Evolutionary conservation across 2,329 filamentous ascomycete genomes (phyloP).

Genomic region (Ceratocystis diversiconidia): DNA sequence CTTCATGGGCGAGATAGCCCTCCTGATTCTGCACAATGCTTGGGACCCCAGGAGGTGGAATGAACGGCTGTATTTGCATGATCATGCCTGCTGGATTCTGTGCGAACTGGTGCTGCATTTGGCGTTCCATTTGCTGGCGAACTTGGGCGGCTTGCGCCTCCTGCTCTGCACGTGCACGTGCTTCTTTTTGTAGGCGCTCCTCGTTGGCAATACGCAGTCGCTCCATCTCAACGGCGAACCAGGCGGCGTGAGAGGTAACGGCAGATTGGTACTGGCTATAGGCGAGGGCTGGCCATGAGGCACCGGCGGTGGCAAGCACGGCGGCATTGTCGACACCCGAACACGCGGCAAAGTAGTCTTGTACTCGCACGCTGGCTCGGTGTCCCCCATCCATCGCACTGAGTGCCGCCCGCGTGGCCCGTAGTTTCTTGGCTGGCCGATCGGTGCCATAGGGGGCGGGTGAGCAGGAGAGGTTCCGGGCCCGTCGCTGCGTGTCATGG

Average conservation of each 20-base stretch:
- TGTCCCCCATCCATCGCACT: conserved; percentile 61
- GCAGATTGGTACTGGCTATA: neutral
- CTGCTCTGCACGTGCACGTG: neutral
- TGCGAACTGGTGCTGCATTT: conserved; percentile 1
- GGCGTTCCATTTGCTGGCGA: neutral
- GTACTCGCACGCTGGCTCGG: neutral
- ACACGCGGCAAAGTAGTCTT: conserved; percentile 9
- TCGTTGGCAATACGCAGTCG: neutral
- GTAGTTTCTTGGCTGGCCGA: conserved; percentile 35
- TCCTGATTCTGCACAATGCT: neutral
- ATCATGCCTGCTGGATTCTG: neutral
- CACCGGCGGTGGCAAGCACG: neutral
- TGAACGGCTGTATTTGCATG: conserved; percentile 4
- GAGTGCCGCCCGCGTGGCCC: conserved; percentile 60
- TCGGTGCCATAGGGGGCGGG: conserved; percentile 38
- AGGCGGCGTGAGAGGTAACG: neutral
- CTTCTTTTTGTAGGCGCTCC: neutral
- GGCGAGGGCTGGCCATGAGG: neutral
- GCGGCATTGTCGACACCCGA: neutral
- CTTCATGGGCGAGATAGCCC: neutral
- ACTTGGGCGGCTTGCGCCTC: neutral
- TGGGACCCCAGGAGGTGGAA: neutral
- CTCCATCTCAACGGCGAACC: neutral
- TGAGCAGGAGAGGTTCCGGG: conserved; percentile 45
- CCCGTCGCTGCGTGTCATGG: conserved; percentile 57